These are phyloP conservation scores for Yarrowia porcina DNA, from an alignment of 805 yeast species.

Conservation along the genomic window DNA sequence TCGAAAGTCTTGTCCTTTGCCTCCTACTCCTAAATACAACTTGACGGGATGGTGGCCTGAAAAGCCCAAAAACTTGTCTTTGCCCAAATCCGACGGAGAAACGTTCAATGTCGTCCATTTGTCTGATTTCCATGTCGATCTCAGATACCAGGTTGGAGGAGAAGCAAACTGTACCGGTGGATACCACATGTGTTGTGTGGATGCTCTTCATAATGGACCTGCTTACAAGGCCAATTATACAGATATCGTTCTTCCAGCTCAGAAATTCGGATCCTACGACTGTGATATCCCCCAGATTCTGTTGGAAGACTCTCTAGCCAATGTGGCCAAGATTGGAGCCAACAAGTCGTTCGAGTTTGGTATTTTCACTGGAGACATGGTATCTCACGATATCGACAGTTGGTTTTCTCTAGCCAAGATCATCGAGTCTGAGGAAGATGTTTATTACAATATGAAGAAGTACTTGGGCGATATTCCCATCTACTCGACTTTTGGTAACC, in stretches of 20 bases:
- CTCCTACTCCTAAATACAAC: conserved; percentile 14
- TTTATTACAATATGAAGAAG: conserved; percentile 53
- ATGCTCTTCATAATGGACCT: conserved; percentile 23
- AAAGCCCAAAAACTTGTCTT: conserved; percentile 49
- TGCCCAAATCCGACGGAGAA: conserved; percentile 40
- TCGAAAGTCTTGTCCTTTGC: conserved; percentile 1
- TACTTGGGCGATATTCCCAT: conserved; percentile 53
- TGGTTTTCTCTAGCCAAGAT: conserved; percentile 50
- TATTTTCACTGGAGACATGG: conserved; percentile 70
- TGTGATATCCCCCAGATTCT: conserved; percentile 67
- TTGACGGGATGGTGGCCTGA: conserved; percentile 32
- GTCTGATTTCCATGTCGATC: conserved; percentile 64
- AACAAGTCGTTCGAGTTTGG: conserved; percentile 53
- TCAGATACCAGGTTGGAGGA: conserved; percentile 47
- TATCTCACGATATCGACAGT: conserved; percentile 54
- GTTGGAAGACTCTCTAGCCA: conserved; percentile 54
- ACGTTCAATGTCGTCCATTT: conserved; percentile 62
- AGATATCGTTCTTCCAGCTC: conserved; percentile 49
- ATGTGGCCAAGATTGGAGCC: conserved; percentile 42
- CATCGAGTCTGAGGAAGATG: conserved; percentile 49
- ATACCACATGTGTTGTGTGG: conserved; percentile 59
- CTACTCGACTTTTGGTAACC: conserved; percentile 64
- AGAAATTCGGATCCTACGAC: conserved; percentile 57
- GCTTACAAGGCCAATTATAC: conserved; percentile 15
- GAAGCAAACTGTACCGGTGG: conserved; percentile 41